Evolutionary conservation across 2,329 filamentous ascomycete species (phyloP), one percentile per base, ranked within the genome.

Genomic region (Pyrenophora tritici-repentis): DNA sequence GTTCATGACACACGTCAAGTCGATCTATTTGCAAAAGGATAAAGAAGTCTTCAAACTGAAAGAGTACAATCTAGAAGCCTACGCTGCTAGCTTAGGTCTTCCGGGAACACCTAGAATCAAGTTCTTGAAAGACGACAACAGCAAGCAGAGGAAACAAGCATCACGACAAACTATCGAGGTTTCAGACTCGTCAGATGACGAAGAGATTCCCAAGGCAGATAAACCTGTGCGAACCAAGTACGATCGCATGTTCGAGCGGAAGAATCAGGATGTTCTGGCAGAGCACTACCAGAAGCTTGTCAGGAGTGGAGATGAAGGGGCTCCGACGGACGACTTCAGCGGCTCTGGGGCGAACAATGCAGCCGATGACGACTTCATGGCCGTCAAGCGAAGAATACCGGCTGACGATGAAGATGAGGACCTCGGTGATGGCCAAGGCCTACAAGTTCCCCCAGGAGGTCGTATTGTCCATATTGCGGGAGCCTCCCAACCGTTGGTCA

Each of bases 221-320:
- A 85, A 83, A 71, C 85, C 86, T 75, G 90, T 96, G 14, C 85
- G 91, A 55, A 99, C 95, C 26, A 97, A 96, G 74, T 95, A 96
- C 72, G 91, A 99, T 74, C 88, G 91, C 63, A 97, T 99, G 94
- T 97, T 97, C 74, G 93, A 97, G 78, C 83, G 94, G 54, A 89
- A 88, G 63, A 99, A 99, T 75, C 93, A 97, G 75, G 92, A 97
- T 69, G 89, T 99, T 26, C 76, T 99, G 58, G 92, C 93, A n/a
- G 86, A 88, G 48, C 94, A 99, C 75, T 97, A 97, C 78, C 85
- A 86, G 53, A 96, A 93, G 68, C 82, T 99, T 57, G 86, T 97
- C 53, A 85, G 83, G 42, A 76, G 79, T 34, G 76, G 74, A 18
- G 68, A 75, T 2, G 73, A 75, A 5, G 72, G 80, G 51, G 59